phyloP scores from a whole-genome alignment of 2,329 filamentous ascomycete genomes.

The Rutstroemia sydowiana region DNA sequence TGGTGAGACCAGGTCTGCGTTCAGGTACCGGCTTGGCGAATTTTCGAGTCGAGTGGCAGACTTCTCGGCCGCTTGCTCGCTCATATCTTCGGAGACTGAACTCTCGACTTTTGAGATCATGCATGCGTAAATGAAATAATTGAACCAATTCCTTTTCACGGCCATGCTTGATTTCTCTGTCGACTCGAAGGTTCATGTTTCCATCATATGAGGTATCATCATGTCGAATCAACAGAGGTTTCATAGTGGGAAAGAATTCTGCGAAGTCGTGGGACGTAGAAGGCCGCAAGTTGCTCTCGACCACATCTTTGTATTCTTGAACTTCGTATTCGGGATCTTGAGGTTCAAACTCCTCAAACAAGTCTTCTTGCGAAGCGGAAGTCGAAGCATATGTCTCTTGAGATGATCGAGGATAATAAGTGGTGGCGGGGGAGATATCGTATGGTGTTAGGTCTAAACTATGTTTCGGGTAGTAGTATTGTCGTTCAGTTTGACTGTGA shows the following conservation, averaged over 20 bases:
- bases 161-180: conserved; percentile 58
- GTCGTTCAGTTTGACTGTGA: conserved; percentile 14
- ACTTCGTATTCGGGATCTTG: conserved; percentile 31
- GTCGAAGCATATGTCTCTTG: conserved; percentile 74
- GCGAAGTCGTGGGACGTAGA: conserved; percentile 79
- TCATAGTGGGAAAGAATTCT: conserved; percentile 76
- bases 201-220: conserved; percentile 86
- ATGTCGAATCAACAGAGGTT: conserved; percentile 75
- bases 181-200: conserved; percentile 92
- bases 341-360: conserved; percentile 42
- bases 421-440: conserved; percentile 22
- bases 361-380: conserved; percentile 48
- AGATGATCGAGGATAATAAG: conserved; percentile 31
- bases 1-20: conserved; percentile 32
- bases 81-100: conserved; percentile 91
- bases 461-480: conserved; percentile 12
- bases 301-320: conserved; percentile 45
- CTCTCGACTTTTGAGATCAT: conserved; percentile 76
- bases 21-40: conserved; percentile 48
- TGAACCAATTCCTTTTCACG: conserved; percentile 56
- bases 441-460: conserved; percentile 5
- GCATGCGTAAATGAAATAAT: conserved; percentile 92
- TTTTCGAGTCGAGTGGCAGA: conserved; percentile 76
- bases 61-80: conserved; percentile 84
- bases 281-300: conserved; percentile 60